Evolutionary conservation across 1,284 basidiomycete species (phyloP).

Genomic region (Heterobasidion occidentale): DNA sequence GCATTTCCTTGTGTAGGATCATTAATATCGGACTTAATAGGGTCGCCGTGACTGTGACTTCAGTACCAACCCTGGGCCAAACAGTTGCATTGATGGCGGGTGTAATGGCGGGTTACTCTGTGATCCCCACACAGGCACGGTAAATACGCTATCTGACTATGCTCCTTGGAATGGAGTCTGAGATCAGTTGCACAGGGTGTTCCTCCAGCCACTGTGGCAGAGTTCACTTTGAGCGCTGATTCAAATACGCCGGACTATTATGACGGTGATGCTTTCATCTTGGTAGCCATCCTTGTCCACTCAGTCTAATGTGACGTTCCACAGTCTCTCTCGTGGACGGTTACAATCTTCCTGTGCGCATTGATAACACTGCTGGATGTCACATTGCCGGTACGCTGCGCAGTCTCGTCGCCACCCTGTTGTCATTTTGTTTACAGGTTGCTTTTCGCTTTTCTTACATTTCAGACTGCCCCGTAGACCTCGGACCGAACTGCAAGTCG

Average conservation of each 20-base stretch:
- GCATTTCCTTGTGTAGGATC: too few relatives aligned
- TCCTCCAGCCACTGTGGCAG: constrained; percentile 35
- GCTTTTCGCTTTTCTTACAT: background rate
- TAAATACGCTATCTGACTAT: constrained; percentile 7
- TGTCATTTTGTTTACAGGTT: too few relatives aligned
- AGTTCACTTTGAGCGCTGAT: constrained; percentile 29
- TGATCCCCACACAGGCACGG: constrained; percentile 30
- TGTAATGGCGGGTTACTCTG: constrained; percentile 42
- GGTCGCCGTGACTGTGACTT: constrained; percentile 40
- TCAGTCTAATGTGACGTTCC: background rate
- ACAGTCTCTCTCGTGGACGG: constrained; percentile 22
- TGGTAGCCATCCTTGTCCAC: background rate
- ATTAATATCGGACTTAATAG: constrained; percentile 10
- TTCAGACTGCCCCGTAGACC: constrained; percentile 38
- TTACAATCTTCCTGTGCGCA: constrained; percentile 48
- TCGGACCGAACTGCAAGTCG: constrained; percentile 35
- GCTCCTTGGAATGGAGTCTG: background rate
- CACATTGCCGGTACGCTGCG: constrained; percentile 23
- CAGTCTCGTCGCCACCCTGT: too few relatives aligned
- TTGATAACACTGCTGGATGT: constrained; percentile 47
- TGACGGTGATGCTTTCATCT: constrained; percentile 23
- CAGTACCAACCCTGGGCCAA: constrained; percentile 30
- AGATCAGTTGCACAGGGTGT: constrained; percentile 24
- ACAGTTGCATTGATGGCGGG: constrained; percentile 35
- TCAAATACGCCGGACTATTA: constrained; percentile 27